These are phyloP conservation scores for Favolaschia claudopus DNA, from an alignment of 768 basidiomycete genomes.

Conservation along the genomic window DNA sequence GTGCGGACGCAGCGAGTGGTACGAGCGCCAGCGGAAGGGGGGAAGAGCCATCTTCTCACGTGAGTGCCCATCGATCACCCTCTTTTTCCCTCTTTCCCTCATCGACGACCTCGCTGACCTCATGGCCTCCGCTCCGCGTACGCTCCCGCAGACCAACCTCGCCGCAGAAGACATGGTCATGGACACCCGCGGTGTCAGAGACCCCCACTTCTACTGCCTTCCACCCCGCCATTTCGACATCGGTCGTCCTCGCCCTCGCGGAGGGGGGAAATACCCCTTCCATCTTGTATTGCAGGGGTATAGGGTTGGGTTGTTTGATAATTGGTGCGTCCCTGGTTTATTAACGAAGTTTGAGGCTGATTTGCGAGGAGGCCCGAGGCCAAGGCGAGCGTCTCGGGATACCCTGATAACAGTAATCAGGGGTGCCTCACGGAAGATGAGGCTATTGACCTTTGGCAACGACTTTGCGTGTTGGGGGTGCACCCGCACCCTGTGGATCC, in stretches of 20 bases:
- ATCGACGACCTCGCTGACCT: too few species aligned
- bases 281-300: neutral
- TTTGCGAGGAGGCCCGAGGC: too few species aligned
- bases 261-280: neutral
- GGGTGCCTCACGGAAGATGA: neutral
- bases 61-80: too few species aligned
- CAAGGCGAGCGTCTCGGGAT: too few species aligned
- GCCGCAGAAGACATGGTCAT: neutral
- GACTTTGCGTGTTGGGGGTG: neutral
- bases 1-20: too few species aligned
- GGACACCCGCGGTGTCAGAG: neutral
- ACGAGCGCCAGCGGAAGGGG: too few species aligned
- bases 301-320: neutral
- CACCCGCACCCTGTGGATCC: neutral
- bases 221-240: neutral
- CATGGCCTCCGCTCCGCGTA: too few species aligned
- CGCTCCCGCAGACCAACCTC: neutral
- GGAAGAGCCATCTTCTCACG: too few species aligned
- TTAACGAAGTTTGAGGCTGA: neutral
- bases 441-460: neutral
- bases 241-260: neutral
- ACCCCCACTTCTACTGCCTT: neutral
- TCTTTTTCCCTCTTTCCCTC: too few species aligned
- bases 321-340: neutral
- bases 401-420: too few species aligned